A percentile compares a stretch with the other conserved stretches of the same genome.
These are phyloP conservation scores for Cercophora sp. DNA, from an alignment of 495 filamentous ascomycete species.

Conservation along the genomic window DNA sequence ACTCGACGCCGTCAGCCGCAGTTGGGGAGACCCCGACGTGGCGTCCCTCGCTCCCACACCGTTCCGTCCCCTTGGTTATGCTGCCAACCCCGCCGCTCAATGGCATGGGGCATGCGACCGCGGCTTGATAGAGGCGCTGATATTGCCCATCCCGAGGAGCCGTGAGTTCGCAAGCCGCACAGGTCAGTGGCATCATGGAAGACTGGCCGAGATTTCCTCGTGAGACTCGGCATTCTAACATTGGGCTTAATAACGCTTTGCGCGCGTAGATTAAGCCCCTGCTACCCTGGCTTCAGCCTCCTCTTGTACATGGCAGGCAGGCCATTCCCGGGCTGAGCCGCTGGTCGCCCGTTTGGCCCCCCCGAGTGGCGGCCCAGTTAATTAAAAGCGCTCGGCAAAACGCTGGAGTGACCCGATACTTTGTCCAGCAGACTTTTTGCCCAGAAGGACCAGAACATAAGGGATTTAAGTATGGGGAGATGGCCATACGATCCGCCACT, in stretches of 20 bases:
- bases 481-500: slow-evolving; percentile 21
- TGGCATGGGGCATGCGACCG: neutral
- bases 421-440: slow-evolving; percentile 14
- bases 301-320: slow-evolving; percentile 4
- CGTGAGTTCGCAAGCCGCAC: slow-evolving; percentile 3
- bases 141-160: slow-evolving; percentile 23
- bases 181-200: neutral
- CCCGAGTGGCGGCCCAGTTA: slow-evolving; percentile 7
- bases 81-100: neutral
- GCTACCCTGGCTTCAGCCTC: slow-evolving; percentile 12
- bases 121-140: slow-evolving; percentile 10
- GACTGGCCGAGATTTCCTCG: slow-evolving; percentile 8
- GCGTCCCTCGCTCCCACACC: slow-evolving; percentile 10
- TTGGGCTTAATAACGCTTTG: neutral
- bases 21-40: neutral
- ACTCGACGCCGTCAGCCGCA: slow-evolving; percentile 7
- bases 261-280: slow-evolving; percentile 20
- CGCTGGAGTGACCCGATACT: slow-evolving; percentile 21
- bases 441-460: neutral
- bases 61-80: slow-evolving; percentile 19
- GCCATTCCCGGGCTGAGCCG: slow-evolving; percentile 16
- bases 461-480: slow-evolving; percentile 26
- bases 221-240: slow-evolving; percentile 6
- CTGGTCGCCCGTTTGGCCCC: neutral
- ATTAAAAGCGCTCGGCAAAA: slow-evolving; percentile 27